Evolutionary conservation across 148 eudicot species (phyloP).

Genomic region (Rhododendron vialii): DNA sequence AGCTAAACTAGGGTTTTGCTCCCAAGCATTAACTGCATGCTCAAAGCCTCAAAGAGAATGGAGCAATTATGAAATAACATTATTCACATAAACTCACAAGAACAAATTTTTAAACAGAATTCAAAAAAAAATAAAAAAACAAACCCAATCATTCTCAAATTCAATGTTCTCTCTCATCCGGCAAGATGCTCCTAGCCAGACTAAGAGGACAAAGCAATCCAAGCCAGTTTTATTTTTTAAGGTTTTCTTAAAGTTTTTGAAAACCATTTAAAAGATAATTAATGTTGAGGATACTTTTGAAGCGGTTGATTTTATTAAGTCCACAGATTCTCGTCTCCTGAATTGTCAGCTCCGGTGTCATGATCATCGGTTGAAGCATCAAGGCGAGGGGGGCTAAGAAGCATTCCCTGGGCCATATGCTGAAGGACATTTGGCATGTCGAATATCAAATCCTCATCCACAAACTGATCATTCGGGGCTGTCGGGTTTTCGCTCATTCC

Average conservation of each 20-base stretch:
- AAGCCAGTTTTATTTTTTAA: background rate
- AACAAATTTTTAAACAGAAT: background rate
- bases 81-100: background rate
- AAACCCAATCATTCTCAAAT: background rate
- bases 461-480: slow-evolving; percentile 14
- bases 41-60: background rate
- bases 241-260: background rate
- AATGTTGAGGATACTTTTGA: background rate
- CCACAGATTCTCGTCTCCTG: slow-evolving; percentile 42
- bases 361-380: slow-evolving; percentile 8
- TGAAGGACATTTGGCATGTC: slow-evolving; percentile 74
- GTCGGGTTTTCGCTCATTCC: background rate
- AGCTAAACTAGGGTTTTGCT: slow-evolving; percentile 3
- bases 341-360: slow-evolving; percentile 11
- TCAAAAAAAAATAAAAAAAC: background rate
- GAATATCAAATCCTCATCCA: slow-evolving; percentile 70
- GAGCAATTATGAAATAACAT: background rate
- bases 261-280: background rate
- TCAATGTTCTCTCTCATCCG: background rate
- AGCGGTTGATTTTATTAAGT: slow-evolving; percentile 10
- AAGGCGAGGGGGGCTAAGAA: slow-evolving; percentile 65
- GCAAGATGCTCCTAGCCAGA: background rate
- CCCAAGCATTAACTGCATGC: background rate
- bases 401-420: slow-evolving; percentile 76
- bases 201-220: too few relatives aligned